phyloP scores from a whole-genome alignment of 768 basidiomycete species.

The Nidularia sp. region DNA sequence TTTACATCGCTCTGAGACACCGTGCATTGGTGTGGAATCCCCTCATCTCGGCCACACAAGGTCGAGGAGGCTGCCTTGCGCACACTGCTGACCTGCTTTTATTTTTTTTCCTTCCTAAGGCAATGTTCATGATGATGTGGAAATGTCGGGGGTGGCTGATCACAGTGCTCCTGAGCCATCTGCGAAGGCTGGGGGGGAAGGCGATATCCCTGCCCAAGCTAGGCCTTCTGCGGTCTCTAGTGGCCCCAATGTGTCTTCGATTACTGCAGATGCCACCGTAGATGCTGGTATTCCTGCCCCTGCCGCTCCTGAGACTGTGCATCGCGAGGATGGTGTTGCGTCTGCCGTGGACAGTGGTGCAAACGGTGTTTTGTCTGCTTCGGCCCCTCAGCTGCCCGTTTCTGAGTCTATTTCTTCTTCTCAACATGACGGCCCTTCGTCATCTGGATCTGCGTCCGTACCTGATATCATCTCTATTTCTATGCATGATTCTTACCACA shows the following conservation, averaged over 20 bases:
- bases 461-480: conserved; percentile 35
- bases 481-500: conserved; percentile 32
- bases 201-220: background rate
- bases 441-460: conserved; percentile 46
- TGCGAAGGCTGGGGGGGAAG: conserved; percentile 20
- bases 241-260: conserved; percentile 14
- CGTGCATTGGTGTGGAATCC: conserved; percentile 43
- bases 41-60: conserved; percentile 26
- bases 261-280: conserved; percentile 13
- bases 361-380: background rate
- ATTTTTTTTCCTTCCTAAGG: conserved; percentile 34
- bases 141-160: conserved; percentile 34
- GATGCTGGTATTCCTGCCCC: conserved; percentile 6
- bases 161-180: conserved; percentile 19
- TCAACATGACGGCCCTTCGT: conserved; percentile 22
- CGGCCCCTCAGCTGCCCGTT: conserved; percentile 4
- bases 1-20: conserved; percentile 21
- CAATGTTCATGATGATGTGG: conserved; percentile 34
- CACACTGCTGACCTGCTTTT: conserved; percentile 56
- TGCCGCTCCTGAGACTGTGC: conserved; percentile 4
- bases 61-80: conserved; percentile 41
- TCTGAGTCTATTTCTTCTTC: conserved; percentile 22
- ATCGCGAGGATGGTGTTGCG: conserved; percentile 1
- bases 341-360: background rate
- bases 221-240: conserved; percentile 9